These are phyloP conservation scores for Rhodocollybia butyracea DNA, from an alignment of 768 basidiomycete species.

Conservation along the genomic window DNA sequence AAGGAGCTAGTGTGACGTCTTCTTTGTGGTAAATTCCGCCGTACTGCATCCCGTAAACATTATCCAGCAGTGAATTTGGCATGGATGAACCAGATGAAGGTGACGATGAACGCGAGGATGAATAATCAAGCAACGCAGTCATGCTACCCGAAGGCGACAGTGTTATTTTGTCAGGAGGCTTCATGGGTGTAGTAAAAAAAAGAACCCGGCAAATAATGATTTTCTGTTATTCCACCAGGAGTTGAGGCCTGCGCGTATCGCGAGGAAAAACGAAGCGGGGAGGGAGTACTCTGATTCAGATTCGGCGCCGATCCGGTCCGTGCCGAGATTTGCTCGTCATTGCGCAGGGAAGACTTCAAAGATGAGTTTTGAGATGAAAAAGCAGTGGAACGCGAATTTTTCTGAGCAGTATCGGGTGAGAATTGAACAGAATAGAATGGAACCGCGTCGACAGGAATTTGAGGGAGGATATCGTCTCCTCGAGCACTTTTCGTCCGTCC, in stretches of 20 bases:
- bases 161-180: background rate
- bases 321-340: background rate
- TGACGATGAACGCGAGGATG: background rate
- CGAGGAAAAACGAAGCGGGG: background rate
- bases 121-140: background rate
- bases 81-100: background rate
- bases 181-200: slow-evolving; percentile 1
- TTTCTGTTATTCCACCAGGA: background rate
- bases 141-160: background rate
- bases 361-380: background rate
- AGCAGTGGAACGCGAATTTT: background rate
- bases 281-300: background rate
- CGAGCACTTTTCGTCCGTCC: slow-evolving; percentile 1
- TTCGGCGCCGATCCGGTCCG: background rate
- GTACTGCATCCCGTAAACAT: background rate
- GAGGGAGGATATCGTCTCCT: slow-evolving; percentile 2
- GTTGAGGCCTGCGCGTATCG: background rate
- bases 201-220: background rate
- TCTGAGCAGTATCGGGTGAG: background rate
- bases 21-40: background rate
- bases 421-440: background rate
- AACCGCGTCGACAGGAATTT: background rate
- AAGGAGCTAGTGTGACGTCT: background rate
- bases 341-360: background rate
- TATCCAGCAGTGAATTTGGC: background rate